phyloP scores from a whole-genome alignment of 495 filamentous ascomycete genomes.

The Penicillium alfredii region DNA sequence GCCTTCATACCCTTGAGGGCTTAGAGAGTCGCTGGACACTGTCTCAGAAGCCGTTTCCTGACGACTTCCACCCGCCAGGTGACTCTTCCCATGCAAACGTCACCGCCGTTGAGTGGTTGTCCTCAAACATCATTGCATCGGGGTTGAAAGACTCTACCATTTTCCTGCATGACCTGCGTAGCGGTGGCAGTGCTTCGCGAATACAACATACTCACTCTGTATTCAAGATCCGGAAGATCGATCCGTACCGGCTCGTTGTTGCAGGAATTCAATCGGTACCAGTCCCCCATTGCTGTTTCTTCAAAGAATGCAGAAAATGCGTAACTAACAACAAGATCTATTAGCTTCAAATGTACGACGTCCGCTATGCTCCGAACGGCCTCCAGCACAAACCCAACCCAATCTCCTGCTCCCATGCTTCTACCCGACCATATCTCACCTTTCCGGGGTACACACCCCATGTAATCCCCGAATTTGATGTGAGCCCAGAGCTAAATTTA shows the following conservation, averaged over 20 bases:
- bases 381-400: constrained; percentile 27
- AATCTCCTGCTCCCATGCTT: constrained; percentile 19
- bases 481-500: constrained; percentile 33
- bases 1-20: constrained; percentile 32
- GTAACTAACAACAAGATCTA: constrained; percentile 1
- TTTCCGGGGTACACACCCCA: constrained; percentile 29
- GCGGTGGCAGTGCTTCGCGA: constrained; percentile 25
- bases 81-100: constrained; percentile 31
- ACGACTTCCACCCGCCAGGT: constrained; percentile 16
- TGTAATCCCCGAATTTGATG: constrained; percentile 28
- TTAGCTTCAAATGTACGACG: constrained; percentile 43
- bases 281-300: background rate
- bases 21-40: constrained; percentile 27
- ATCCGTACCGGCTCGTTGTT: constrained; percentile 32
- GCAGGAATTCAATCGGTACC: constrained; percentile 34
- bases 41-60: constrained; percentile 27
- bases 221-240: constrained; percentile 32
- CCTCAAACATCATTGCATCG: constrained; percentile 29
- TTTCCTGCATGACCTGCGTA: constrained; percentile 36
- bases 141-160: constrained; percentile 34
- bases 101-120: constrained; percentile 38
- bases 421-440: constrained; percentile 32
- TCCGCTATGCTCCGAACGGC: constrained; percentile 33
- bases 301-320: background rate
- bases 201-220: constrained; percentile 34